Evolutionary conservation across 345 rosid species (phyloP), one percentile per base, ranked within the genome.

Genomic region (Ricinus communis): DNA sequence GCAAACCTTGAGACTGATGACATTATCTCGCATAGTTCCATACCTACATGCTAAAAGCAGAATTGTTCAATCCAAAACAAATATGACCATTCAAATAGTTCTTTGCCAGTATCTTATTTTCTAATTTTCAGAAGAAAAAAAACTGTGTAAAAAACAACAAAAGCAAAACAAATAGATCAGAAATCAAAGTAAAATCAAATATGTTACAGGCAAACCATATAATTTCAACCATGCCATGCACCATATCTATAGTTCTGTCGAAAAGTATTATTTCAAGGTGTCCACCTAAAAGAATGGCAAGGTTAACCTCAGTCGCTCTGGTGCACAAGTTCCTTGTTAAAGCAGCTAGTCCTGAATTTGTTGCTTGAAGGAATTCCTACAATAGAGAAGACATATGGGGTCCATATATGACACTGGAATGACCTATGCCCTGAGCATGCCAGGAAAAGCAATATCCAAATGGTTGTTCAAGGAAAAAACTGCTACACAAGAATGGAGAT

Each of bases 11-110:
- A 93, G 98, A 81, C 72, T 91, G 73, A 91, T 91, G 75, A 93
- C 97, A 81, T 91, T 91, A 67, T 91, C 97, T 30, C 94, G 90
- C 98, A 93, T 91, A 58, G 97, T 91, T 72, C 98, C 97, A 78
- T 93, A 93, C 94, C 98, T 93, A 83, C 86, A 85, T 77, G 87
- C 86, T 85, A 87, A 79, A 77, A 79, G 47, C 75, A 72, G 75
- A 77, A 71, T 81, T 57, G 80, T 84, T 74, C 86, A 78, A 70
- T 68, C 79, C 74, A 79, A 67, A 41, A 58, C 16, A 68, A 77
- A 67, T 13, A 22, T 31, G n/a, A 66, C 38, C 33, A 41, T n/a
- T 7, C 11, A 47, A 66, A 47, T 28, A 62, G 22, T 58, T 49
- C 60, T n/a, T 22, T 28, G 25, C 50, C 43, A 27, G 46, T 56